Evolutionary conservation across 805 yeast genomes (phyloP).

Genomic region (Tetrapisispora arboricola): DNA sequence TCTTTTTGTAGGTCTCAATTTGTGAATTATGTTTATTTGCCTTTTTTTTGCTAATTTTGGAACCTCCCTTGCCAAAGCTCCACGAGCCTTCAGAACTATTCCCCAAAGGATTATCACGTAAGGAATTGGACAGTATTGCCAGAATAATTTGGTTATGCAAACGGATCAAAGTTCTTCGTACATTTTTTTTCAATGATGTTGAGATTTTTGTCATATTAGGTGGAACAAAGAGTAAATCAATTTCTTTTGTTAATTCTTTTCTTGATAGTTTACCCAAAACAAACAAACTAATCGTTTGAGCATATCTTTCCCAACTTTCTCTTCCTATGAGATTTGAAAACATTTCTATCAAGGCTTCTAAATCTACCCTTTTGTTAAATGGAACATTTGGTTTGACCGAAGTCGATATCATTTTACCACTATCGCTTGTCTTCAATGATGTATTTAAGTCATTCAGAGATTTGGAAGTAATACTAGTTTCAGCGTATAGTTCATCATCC

Average conservation of each 20-base stretch:
- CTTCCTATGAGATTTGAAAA: slow-evolving; percentile 65
- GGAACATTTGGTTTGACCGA: not conserved
- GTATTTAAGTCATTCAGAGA: not conserved
- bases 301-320: slow-evolving; percentile 73
- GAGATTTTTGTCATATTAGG: slow-evolving; percentile 2
- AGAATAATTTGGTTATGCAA: slow-evolving; percentile 76
- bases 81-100: slow-evolving; percentile 52
- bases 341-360: slow-evolving; percentile 58
- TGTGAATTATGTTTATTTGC: slow-evolving; percentile 49
- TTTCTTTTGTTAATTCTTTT: slow-evolving; percentile 51
- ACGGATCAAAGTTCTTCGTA: slow-evolving; percentile 17
- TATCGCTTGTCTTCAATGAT: not conserved
- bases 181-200: not conserved
- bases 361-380: slow-evolving; percentile 37
- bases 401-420: not conserved
- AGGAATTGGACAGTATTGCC: slow-evolving; percentile 74
- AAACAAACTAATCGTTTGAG: slow-evolving; percentile 65
- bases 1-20: slow-evolving; percentile 72
- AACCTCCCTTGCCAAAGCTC: slow-evolving; percentile 40
- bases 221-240: slow-evolving; percentile 40
- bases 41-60: slow-evolving; percentile 35
- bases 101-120: slow-evolving; percentile 65
- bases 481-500: not conserved
- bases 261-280: slow-evolving; percentile 73
- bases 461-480: not conserved